Evolutionary conservation across 345 rosid species (phyloP).

Genomic region (Limnanthes douglasii): DNA sequence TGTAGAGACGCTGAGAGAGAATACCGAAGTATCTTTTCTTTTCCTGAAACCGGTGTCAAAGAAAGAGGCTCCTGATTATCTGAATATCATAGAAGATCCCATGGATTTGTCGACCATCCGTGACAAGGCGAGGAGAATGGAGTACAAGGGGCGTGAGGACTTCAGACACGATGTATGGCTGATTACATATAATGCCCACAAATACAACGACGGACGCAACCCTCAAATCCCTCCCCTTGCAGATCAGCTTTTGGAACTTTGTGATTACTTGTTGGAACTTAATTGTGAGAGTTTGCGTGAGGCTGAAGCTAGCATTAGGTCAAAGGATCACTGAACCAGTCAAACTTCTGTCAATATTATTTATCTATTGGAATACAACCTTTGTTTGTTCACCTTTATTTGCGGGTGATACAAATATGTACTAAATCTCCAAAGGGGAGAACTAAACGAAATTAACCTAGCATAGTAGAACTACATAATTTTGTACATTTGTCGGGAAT

Average conservation of each 20-base stretch:
- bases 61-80: constrained; percentile 94
- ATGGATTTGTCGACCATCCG: constrained; percentile 87
- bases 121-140: constrained; percentile 77
- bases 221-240: constrained; percentile 92
- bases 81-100: constrained; percentile 34
- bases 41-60: constrained; percentile 76
- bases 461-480: too few species aligned
- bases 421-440: too few species aligned
- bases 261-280: constrained; percentile 60
- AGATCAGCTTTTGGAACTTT: constrained; percentile 87
- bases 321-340: too few species aligned
- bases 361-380: too few species aligned
- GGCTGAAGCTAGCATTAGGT: too few species aligned
- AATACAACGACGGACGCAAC: constrained; percentile 64
- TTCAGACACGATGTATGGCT: constrained; percentile 92
- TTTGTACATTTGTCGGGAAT: too few species aligned
- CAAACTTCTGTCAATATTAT: too few species aligned
- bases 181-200: constrained; percentile 65
- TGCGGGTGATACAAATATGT: too few species aligned
- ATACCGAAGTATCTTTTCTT: constrained; percentile 56
- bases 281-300: constrained; percentile 24
- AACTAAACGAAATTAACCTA: too few species aligned
- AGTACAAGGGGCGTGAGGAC: constrained; percentile 48
- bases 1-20: constrained; percentile 48
- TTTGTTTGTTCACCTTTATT: too few species aligned